Evolutionary conservation across 495 filamentous ascomycete species (phyloP).

Genomic region (Cairneyella variabilis): DNA sequence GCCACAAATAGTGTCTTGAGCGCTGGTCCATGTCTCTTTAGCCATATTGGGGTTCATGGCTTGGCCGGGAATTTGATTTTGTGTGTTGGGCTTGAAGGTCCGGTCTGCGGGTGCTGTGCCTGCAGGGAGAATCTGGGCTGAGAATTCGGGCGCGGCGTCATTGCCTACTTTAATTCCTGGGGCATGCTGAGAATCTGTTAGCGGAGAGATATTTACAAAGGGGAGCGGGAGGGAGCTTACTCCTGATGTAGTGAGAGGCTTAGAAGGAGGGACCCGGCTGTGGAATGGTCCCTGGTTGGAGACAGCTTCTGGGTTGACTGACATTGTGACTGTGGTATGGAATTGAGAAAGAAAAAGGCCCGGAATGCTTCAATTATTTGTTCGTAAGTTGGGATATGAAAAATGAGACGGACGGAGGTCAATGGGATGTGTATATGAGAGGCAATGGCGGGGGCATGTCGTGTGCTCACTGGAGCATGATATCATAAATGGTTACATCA

Average conservation of each 20-base stretch:
- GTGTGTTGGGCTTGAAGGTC: conserved; percentile 56
- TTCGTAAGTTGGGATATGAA: too few relatives aligned
- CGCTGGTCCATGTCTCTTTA: conserved; percentile 38
- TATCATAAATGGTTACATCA: too few relatives aligned
- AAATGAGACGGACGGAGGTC: too few relatives aligned
- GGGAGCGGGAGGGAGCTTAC: conserved; percentile 39
- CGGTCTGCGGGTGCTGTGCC: conserved; percentile 61
- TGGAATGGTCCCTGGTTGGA: conserved; percentile 55
- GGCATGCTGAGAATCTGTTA: conserved; percentile 51
- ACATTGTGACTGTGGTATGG: conserved; percentile 41
- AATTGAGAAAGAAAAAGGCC: too few relatives aligned
- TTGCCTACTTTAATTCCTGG: conserved; percentile 56
- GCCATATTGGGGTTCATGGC: conserved; percentile 40
- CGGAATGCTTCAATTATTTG: too few relatives aligned
- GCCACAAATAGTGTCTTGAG: conserved; percentile 55
- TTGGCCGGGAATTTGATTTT: conserved; percentile 35
- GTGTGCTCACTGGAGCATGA: too few relatives aligned
- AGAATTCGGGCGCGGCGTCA: conserved; percentile 61
- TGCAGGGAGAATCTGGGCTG: conserved; percentile 52
- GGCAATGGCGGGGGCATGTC: too few relatives aligned
- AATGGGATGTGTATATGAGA: too few relatives aligned
- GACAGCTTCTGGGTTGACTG: conserved; percentile 53
- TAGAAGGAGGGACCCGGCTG: conserved; percentile 42
- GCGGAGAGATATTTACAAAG: not conserved
- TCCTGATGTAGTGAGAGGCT: conserved; percentile 49